Conservation (phyloP, 2,329 filamentous ascomycete genomes). For the Cladophialophora immunda region DNA sequence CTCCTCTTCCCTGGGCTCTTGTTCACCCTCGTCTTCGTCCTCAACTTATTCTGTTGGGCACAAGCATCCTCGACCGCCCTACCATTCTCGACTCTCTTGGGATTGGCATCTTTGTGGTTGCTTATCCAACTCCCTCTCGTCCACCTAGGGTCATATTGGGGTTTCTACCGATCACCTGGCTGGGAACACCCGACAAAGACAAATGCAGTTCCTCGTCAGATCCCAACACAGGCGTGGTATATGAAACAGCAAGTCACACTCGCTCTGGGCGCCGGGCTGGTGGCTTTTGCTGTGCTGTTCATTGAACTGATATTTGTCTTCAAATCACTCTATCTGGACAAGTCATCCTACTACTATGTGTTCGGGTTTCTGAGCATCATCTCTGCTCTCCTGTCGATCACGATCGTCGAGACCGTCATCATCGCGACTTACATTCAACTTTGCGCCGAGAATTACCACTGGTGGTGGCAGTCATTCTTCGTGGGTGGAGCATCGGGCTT, state of each 20-base stretch:
- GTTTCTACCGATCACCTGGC: slow-evolving; percentile 70
- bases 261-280: slow-evolving; percentile 70
- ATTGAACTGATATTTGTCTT: slow-evolving; percentile 89
- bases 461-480: slow-evolving; percentile 92
- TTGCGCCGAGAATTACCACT: slow-evolving; percentile 85
- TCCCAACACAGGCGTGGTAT: slow-evolving; percentile 81
- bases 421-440: slow-evolving; percentile 84
- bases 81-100: slow-evolving; percentile 80
- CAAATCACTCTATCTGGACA: slow-evolving; percentile 88
- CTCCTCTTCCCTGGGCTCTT: slow-evolving; percentile 80
- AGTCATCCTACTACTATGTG: slow-evolving; percentile 90
- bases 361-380: slow-evolving; percentile 86
- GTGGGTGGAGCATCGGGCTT: slow-evolving; percentile 78
- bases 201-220: slow-evolving; percentile 72
- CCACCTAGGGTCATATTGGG: slow-evolving; percentile 80
- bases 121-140: slow-evolving; percentile 87
- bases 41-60: slow-evolving; percentile 90
- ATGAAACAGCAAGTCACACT: slow-evolving; percentile 71
- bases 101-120: slow-evolving; percentile 79
- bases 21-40: slow-evolving; percentile 77
- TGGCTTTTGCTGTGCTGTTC: slow-evolving; percentile 87
- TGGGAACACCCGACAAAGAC: slow-evolving; percentile 88
- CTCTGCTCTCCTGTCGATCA: slow-evolving; percentile 74
- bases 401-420: slow-evolving; percentile 82
- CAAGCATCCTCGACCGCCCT: slow-evolving; percentile 88